These are phyloP conservation scores for Hypoxylon trugodes DNA, from an alignment of 495 filamentous ascomycete genomes.

Conservation along the genomic window DNA sequence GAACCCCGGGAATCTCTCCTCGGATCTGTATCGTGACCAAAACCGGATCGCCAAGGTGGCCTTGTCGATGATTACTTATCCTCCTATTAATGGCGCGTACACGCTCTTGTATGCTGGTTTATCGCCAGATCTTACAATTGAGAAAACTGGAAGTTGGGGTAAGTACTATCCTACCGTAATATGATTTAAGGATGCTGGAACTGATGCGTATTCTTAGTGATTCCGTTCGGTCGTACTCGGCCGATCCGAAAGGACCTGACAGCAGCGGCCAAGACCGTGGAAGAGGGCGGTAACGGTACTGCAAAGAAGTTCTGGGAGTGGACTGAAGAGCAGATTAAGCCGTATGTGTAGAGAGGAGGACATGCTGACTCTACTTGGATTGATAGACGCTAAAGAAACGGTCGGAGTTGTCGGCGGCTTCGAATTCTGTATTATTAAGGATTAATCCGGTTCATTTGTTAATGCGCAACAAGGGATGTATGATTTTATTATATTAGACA, in stretches of 20 bases:
- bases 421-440: no score
- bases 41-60: conserved; percentile 26
- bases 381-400: no score
- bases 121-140: conserved; percentile 49
- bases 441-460: no score
- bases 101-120: conserved; percentile 54
- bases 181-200: not conserved
- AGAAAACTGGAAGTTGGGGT: conserved; percentile 42
- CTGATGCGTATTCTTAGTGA: conserved; percentile 26
- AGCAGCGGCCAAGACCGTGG: conserved; percentile 35
- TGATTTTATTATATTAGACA: no score
- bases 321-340: conserved; percentile 50
- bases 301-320: conserved; percentile 52
- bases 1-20: conserved; percentile 37
- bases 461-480: no score
- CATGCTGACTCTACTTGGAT: not conserved
- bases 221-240: conserved; percentile 44
- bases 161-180: conserved; percentile 1
- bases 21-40: conserved; percentile 33
- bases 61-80: conserved; percentile 33
- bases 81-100: conserved; percentile 52
- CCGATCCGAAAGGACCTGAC: conserved; percentile 45
- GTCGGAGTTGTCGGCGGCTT: no score
- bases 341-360: not conserved
- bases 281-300: conserved; percentile 47